Evolutionary conservation across 805 yeast genomes (phyloP).

Genomic region (Isabelozyma gotoi): DNA sequence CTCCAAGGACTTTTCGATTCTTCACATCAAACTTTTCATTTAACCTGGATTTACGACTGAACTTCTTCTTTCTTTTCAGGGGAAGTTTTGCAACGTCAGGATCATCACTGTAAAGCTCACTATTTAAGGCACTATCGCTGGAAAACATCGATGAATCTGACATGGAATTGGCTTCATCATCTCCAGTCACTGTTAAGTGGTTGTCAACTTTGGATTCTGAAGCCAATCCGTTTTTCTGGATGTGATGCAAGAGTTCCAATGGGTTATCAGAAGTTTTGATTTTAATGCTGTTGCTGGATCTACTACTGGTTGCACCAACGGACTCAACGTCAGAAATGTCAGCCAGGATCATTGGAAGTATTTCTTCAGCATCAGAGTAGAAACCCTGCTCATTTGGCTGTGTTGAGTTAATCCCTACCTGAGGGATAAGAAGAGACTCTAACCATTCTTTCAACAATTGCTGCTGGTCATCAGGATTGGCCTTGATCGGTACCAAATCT

Average conservation of each 20-base stretch:
- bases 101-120: constrained; percentile 7
- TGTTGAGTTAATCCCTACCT: constrained; percentile 10
- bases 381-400: constrained; percentile 41
- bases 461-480: constrained; percentile 8
- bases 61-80: constrained; percentile 5
- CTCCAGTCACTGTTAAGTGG: constrained; percentile 2
- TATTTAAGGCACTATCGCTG: constrained; percentile 2
- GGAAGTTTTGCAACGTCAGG: constrained; percentile 12
- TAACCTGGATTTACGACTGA: constrained; percentile 3
- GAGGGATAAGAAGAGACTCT: constrained; percentile 24
- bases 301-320: not conserved
- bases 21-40: constrained; percentile 33
- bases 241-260: not conserved
- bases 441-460: constrained; percentile 24
- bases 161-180: constrained; percentile 16
- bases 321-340: constrained; percentile 36
- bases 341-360: constrained; percentile 3
- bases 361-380: constrained; percentile 17
- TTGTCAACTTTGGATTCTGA: not conserved
- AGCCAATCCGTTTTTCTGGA: not conserved
- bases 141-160: constrained; percentile 18
- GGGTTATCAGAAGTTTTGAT: not conserved
- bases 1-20: constrained; percentile 55
- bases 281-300: not conserved
- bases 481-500: constrained; percentile 6